These are phyloP conservation scores for Backusella mclennaniae DNA, from an alignment of 192 early-diverging fungal genomes.

Conservation along the genomic window DNA sequence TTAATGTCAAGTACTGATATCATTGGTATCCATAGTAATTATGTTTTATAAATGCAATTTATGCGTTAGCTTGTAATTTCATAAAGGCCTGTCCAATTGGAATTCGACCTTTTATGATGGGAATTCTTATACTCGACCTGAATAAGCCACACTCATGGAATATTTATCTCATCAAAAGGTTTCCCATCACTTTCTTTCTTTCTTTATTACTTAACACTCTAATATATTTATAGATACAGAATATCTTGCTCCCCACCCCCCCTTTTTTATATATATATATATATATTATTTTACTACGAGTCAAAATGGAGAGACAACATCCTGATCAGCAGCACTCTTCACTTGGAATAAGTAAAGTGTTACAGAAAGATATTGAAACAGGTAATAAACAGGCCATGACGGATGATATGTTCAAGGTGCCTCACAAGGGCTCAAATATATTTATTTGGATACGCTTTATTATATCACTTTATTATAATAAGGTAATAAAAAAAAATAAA, in stretches of 20 bases:
- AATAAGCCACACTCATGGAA: neutral
- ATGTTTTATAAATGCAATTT: too few relatives aligned
- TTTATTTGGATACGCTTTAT: slow-evolving; percentile 27
- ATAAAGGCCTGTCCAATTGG: neutral
- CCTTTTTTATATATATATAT: neutral
- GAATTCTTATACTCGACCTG: neutral
- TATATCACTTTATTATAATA: slow-evolving; percentile 29
- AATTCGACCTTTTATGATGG: neutral
- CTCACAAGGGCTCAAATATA: neutral
- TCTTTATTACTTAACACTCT: too few relatives aligned
- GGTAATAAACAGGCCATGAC: neutral
- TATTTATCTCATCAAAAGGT: too few relatives aligned
- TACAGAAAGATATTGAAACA: neutral
- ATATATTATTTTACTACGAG: neutral
- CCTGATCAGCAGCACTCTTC: slow-evolving; percentile 15
- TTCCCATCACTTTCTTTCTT: too few relatives aligned
- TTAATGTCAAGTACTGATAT: too few relatives aligned
- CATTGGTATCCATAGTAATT: too few relatives aligned
- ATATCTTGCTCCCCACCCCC: neutral
- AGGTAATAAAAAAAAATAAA: neutral
- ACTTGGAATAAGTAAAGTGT: slow-evolving; percentile 20
- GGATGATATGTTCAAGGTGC: slow-evolving; percentile 14
- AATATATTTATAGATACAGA: too few relatives aligned
- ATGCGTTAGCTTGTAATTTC: neutral
- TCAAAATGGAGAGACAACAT: slow-evolving; percentile 1